Conservation (phyloP, 352 stramenopile species). For the Pythium utonaiense region DNA sequence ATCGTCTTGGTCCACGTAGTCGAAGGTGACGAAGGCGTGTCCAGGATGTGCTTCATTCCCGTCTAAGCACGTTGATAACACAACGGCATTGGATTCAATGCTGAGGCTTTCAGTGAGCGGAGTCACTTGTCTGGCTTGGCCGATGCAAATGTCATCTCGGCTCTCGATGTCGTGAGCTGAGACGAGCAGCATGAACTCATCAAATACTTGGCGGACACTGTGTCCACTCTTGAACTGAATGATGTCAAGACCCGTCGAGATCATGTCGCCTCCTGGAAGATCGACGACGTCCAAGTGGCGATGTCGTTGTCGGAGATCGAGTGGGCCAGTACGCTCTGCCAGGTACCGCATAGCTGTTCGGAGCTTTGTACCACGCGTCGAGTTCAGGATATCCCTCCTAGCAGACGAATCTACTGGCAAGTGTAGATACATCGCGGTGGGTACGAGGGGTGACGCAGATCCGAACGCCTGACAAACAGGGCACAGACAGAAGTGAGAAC, state of each 20-base stretch:
- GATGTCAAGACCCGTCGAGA: constrained; percentile 1
- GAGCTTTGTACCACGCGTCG: constrained; percentile 2
- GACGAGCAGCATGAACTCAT: not conserved
- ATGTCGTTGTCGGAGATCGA: constrained; percentile 5
- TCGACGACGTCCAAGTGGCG: not conserved
- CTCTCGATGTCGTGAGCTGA: not conserved
- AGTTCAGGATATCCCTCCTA: not conserved
- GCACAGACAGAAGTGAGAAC: no score
- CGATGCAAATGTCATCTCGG: not conserved
- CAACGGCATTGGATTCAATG: not conserved
- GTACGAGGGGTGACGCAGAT: not conserved
- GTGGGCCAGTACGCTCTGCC: constrained; percentile 1
- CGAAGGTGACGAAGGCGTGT: not conserved
- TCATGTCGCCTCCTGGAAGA: not conserved
- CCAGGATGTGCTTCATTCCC: not conserved
- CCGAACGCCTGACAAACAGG: not conserved
- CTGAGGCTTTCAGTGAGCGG: not conserved
- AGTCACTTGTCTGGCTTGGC: no score
- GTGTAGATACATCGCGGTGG: constrained; percentile 2
- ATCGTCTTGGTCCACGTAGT: not conserved
- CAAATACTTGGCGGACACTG: constrained; percentile 14
- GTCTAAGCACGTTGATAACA: not conserved
- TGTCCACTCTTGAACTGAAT: constrained; percentile 4
- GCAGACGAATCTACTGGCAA: not conserved
- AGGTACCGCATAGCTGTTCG: constrained; percentile 1